Evolutionary conservation across 495 filamentous ascomycete genomes (phyloP), one percentile per base, ranked within the genome.

Genomic region (Polyplosphaeria fusca): DNA sequence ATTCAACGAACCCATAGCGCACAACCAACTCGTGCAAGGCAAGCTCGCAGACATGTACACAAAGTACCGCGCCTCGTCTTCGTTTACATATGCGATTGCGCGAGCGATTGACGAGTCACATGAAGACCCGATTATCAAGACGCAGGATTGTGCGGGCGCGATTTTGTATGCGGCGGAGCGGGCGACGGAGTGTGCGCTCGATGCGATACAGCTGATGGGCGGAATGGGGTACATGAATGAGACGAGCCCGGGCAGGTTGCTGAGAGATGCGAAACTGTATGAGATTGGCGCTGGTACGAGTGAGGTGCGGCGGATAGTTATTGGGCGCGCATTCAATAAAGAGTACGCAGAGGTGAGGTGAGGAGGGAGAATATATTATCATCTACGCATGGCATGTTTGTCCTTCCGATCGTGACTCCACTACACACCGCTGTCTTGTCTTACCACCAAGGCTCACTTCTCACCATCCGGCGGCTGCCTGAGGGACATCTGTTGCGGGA

Each of bases 11-110:
- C 94, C 93, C 1, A 89, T 98, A 58, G 92, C 89, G 0, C 86
- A 94, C 58, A 94, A 95, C 72, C 94, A 98, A 70, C 74, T 97
- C 54, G 79, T 98, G 28, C 94, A 97, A 72, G 93, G 87, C 20
- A 91, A 91, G 70, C 77, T 97, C 19, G 91, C 93, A 52, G 91
- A 96, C 70, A 97, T 98, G 91, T 93, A 97, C 75, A 95, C 88
- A 28, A 93, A 94, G 71, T 79, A 92, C 24, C 85, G 87, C 55
- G 91, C 89, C 3, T 84, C 87, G 2, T 74, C 80, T 4, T 77
- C 82, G 32, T 71, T 79, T 22, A 79, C 77, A n/a, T 85, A 82
- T 56, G 77, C 79, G 45, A 56, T 82, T 13, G 86, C 83, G 0
- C 78, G 76, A 22, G 73, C 79, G 18, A 82, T 95, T 11, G 91